Conservation (phyloP, 2,329 filamentous ascomycete species). For the Phyllosticta citriasiana region DNA sequence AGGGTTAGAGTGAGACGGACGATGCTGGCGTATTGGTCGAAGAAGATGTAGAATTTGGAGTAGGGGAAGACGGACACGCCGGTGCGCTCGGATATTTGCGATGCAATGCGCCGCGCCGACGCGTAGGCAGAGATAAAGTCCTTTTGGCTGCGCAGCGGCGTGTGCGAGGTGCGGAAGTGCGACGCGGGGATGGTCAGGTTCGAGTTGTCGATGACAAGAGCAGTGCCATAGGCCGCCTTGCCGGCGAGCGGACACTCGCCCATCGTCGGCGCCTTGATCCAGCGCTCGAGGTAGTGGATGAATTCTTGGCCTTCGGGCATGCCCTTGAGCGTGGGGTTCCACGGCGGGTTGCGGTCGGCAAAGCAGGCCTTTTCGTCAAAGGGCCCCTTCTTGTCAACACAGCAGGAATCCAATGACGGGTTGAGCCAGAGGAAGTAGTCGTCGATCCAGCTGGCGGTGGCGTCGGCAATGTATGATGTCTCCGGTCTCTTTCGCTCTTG, state of each 20-base stretch:
- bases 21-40: constrained; percentile 89
- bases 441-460: constrained; percentile 91
- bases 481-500: constrained; percentile 85
- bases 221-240: constrained; percentile 74
- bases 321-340: constrained; percentile 80
- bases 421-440: constrained; percentile 98
- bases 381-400: constrained; percentile 44
- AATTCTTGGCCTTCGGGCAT: constrained; percentile 96
- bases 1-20: constrained; percentile 69
- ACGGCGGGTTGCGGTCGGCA: constrained; percentile 61
- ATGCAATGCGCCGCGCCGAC: constrained; percentile 76
- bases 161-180: constrained; percentile 87
- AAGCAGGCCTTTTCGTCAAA: constrained; percentile 55
- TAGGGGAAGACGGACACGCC: constrained; percentile 87
- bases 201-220: constrained; percentile 66
- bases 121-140: constrained; percentile 92
- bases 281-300: constrained; percentile 71
- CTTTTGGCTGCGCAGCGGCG: constrained; percentile 72
- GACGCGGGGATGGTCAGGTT: constrained; percentile 63
- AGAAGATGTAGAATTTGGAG: constrained; percentile 97
- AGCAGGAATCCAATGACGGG: constrained; percentile 64
- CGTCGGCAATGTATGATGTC: constrained; percentile 77
- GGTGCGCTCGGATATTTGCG: constrained; percentile 61
- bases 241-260: constrained; percentile 82
- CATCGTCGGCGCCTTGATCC: constrained; percentile 69